A percentile compares a stretch with the other conserved stretches of the same genome.
Evolutionary conservation across 257 asterid genomes (phyloP).

Genomic region (Leonotis leonurus): DNA sequence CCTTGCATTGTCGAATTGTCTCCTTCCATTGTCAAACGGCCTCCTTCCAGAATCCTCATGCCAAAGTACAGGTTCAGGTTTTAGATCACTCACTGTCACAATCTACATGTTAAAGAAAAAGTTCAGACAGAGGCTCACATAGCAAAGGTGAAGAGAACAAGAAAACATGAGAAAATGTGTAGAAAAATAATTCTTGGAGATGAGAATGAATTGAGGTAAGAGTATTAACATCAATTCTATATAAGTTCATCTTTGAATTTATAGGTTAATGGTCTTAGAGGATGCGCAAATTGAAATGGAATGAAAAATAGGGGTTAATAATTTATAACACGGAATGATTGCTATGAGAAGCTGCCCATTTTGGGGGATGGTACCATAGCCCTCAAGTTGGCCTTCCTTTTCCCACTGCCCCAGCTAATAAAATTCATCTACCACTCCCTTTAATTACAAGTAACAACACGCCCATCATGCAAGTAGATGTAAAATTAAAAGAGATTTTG

Average conservation of each 20-base stretch:
- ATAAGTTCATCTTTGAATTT: too few relatives aligned
- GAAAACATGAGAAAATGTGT: background rate
- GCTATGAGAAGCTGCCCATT: background rate
- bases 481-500: background rate
- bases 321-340: background rate
- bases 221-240: too few relatives aligned
- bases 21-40: slow-evolving; percentile 72
- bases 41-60: slow-evolving; percentile 90
- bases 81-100: slow-evolving; percentile 64
- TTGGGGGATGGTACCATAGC: background rate
- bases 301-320: background rate
- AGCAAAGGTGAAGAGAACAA: background rate
- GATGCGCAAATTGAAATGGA: background rate
- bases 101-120: slow-evolving; percentile 32
- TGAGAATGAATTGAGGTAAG: background rate
- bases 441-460: background rate
- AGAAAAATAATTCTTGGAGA: background rate
- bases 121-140: background rate
- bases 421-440: background rate
- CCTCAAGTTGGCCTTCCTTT: background rate
- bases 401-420: background rate
- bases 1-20: slow-evolving; percentile 65
- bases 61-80: slow-evolving; percentile 89
- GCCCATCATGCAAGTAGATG: background rate
- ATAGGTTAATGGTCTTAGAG: too few relatives aligned